Conservation (phyloP, 208 protist genomes). For the Crithidia expoeki region DNA sequence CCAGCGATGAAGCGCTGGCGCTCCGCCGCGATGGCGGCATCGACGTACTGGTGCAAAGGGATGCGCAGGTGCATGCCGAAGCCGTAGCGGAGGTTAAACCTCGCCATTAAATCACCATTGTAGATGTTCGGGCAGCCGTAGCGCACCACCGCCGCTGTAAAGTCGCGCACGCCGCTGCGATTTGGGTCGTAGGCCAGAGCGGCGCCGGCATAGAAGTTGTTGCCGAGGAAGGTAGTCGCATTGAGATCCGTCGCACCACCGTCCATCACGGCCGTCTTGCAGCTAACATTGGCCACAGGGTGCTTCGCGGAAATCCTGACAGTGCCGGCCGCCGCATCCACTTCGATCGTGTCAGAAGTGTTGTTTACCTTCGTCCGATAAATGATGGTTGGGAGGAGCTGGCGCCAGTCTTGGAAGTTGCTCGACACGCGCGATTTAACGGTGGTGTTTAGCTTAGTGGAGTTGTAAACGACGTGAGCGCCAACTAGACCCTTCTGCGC, state of each 20-base stretch:
- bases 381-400: conserved; percentile 49
- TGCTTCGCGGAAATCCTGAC: conserved; percentile 42
- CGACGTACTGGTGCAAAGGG: conserved; percentile 47
- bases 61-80: conserved; percentile 52
- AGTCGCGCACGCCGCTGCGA: conserved; percentile 65
- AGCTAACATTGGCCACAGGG: conserved; percentile 41
- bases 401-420: conserved; percentile 30
- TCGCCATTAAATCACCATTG: conserved; percentile 57
- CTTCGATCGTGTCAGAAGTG: conserved; percentile 14
- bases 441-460: conserved; percentile 20
- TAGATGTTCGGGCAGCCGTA: conserved; percentile 44
- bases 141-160: conserved; percentile 41
- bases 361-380: conserved; percentile 23
- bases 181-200: conserved; percentile 61
- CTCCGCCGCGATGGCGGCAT: conserved; percentile 61
- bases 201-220: conserved; percentile 39
- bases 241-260: conserved; percentile 38
- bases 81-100: conserved; percentile 58
- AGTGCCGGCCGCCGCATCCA: conserved; percentile 21
- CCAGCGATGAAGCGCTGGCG: conserved; percentile 57
- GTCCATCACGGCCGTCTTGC: conserved; percentile 33
- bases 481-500: conserved; percentile 39
- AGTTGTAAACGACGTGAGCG: conserved; percentile 40
- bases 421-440: conserved; percentile 24
- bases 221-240: conserved; percentile 44